Percentiles rank a stretch among this genome's conserved stretches.
phyloP scores from a whole-genome alignment of 1,284 basidiomycete genomes.

The Ganoderma boninense region DNA sequence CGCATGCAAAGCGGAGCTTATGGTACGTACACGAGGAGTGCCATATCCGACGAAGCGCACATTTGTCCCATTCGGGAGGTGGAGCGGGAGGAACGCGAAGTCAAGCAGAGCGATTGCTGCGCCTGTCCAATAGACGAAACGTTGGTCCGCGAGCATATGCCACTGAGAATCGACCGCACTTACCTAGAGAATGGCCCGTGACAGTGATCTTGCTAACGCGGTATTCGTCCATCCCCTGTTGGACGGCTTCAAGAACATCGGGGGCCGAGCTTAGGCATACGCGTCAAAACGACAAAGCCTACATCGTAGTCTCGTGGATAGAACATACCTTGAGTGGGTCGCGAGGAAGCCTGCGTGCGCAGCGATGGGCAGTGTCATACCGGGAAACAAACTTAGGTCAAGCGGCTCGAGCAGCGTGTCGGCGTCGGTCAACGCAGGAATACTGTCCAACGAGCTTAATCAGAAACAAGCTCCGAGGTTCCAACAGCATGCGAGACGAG shows the following conservation, averaged over 20 bases:
- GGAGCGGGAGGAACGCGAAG: conserved; percentile 53
- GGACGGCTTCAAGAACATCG: conserved; percentile 46
- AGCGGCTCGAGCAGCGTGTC: conserved; percentile 38
- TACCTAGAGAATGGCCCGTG: conserved; percentile 52
- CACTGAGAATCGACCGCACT: conserved; percentile 4
- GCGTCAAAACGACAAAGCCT: too few relatives aligned
- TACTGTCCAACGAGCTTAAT: conserved; percentile 26
- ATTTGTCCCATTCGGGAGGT: conserved; percentile 45
- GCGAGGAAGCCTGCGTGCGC: conserved; percentile 66
- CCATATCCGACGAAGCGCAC: conserved; percentile 54
- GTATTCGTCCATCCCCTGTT: conserved; percentile 39
- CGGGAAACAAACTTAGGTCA: conserved; percentile 59
- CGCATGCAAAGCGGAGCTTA: neutral
- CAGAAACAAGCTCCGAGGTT: neutral
- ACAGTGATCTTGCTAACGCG: conserved; percentile 42
- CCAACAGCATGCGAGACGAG: neutral
- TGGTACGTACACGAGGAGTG: conserved; percentile 59
- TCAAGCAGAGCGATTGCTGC: conserved; percentile 58
- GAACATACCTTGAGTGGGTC: conserved; percentile 56
- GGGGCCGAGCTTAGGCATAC: conserved; percentile 43
- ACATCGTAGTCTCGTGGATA: too few relatives aligned
- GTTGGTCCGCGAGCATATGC: neutral
- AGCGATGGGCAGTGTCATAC: conserved; percentile 51
- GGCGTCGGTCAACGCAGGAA: conserved; percentile 45
- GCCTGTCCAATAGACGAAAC: conserved; percentile 30